These are phyloP conservation scores for Perkinsela sp. DNA, from an alignment of 208 protist genomes.

Conservation along the genomic window DNA sequence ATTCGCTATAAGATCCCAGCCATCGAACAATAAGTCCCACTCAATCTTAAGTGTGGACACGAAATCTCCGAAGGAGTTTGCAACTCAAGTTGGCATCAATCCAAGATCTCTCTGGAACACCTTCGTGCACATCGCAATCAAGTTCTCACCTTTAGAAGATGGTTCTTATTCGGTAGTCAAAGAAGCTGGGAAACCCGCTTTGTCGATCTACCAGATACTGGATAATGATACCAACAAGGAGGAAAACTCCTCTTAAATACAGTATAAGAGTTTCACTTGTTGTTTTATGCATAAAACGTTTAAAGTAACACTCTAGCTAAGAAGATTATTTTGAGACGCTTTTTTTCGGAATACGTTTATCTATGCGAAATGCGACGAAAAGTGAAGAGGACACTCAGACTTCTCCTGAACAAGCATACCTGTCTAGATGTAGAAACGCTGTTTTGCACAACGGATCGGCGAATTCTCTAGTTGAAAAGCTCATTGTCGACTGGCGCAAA, in stretches of 20 bases:
- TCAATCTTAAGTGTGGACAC: background rate
- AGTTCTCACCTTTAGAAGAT: background rate
- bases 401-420: background rate
- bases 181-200: background rate
- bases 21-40: background rate
- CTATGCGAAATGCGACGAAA: too few relatives aligned
- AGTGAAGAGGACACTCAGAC: too few relatives aligned
- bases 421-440: background rate
- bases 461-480: background rate
- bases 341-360: too few relatives aligned
- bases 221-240: background rate
- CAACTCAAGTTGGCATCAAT: background rate
- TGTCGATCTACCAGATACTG: background rate
- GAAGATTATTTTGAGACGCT: too few relatives aligned
- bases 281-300: too few relatives aligned
- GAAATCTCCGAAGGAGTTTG: background rate
- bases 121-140: background rate
- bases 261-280: background rate
- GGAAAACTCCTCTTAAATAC: background rate
- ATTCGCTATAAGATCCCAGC: background rate
- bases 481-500: background rate
- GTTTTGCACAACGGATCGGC: background rate
- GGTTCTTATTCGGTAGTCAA: background rate
- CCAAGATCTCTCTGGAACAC: background rate
- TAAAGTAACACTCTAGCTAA: too few relatives aligned